A percentile compares a stretch with the other conserved stretches of the same genome.
phyloP scores from a whole-genome alignment of 345 rosid species.

The Orychophragmus violaceus region DNA sequence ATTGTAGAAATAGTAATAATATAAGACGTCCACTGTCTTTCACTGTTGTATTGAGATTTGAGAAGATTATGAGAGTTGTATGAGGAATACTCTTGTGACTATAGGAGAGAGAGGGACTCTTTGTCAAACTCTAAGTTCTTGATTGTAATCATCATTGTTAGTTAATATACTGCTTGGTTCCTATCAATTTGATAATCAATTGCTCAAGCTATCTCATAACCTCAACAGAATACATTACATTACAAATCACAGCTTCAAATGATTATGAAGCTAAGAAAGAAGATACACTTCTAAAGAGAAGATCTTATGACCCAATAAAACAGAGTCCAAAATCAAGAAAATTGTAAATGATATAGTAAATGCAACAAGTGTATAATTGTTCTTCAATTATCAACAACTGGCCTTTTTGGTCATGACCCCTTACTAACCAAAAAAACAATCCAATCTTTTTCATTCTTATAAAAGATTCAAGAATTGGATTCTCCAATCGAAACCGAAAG shows the following conservation, averaged over 20 bases:
- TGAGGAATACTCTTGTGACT: no score
- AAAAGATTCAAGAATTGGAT: slow-evolving; percentile 20
- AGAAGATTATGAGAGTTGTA: no score
- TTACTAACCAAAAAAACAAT: neutral
- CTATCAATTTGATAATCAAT: no score
- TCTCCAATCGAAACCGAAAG: slow-evolving; percentile 21
- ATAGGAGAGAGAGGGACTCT: no score
- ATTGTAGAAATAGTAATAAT: no score
- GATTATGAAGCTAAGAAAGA: neutral
- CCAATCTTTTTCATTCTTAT: slow-evolving; percentile 6
- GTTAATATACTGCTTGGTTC: no score
- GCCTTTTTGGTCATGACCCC: slow-evolving; percentile 11
- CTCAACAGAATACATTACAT: neutral
- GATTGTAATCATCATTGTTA: no score
- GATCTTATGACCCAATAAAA: neutral
- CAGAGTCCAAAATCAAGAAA: neutral
- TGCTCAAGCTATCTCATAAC: neutral
- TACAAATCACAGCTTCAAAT: neutral
- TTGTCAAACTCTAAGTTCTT: no score
- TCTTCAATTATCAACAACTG: slow-evolving; percentile 28
- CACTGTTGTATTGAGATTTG: no score
- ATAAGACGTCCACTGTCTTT: no score
- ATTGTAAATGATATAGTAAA: neutral
- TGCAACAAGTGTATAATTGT: slow-evolving; percentile 15
- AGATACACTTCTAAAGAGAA: neutral